Conservation (phyloP, 2,329 filamentous ascomycete genomes). For the Fusarium albidum region DNA sequence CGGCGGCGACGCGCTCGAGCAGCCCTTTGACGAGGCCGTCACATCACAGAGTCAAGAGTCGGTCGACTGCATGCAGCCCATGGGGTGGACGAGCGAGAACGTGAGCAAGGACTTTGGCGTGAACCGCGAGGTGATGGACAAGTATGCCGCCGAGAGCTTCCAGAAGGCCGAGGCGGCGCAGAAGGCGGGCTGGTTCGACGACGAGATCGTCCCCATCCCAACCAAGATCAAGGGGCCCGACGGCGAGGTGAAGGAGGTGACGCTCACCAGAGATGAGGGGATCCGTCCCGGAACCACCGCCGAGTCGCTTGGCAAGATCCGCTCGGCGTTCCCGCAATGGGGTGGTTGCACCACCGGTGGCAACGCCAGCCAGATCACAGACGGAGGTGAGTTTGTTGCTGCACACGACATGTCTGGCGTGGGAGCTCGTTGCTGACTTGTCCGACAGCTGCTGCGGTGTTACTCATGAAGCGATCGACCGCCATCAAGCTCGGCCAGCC, state of each 20-base stretch:
- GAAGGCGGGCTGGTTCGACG: slow-evolving; percentile 88
- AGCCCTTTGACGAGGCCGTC: slow-evolving; percentile 81
- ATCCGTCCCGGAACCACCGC: slow-evolving; percentile 89
- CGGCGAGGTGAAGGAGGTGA: slow-evolving; percentile 79
- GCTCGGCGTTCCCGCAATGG: slow-evolving; percentile 89
- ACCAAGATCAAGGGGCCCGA: slow-evolving; percentile 86
- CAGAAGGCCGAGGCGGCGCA: slow-evolving; percentile 87
- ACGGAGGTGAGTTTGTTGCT: slow-evolving; percentile 72
- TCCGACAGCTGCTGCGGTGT: slow-evolving; percentile 75
- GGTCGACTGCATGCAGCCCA: slow-evolving; percentile 87
- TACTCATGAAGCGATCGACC: slow-evolving; percentile 94
- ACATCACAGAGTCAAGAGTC: slow-evolving; percentile 77
- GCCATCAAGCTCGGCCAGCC: slow-evolving; percentile 88
- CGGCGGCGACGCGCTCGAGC: slow-evolving; percentile 73
- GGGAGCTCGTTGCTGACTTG: slow-evolving; percentile 17
- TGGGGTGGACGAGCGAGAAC: slow-evolving; percentile 99
- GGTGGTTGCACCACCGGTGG: slow-evolving; percentile 88
- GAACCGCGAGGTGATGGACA: slow-evolving; percentile 80
- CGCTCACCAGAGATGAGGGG: slow-evolving; percentile 86
- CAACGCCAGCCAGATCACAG: slow-evolving; percentile 94
- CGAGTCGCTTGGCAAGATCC: slow-evolving; percentile 83
- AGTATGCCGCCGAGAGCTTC: slow-evolving; percentile 87
- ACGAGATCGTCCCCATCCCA: slow-evolving; percentile 91
- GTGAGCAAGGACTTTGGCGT: slow-evolving; percentile 92
- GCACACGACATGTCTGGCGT: background rate